Evolutionary conservation across 768 basidiomycete species (phyloP), one percentile per base, ranked within the genome.

Genomic region (Suillus bovinus): DNA sequence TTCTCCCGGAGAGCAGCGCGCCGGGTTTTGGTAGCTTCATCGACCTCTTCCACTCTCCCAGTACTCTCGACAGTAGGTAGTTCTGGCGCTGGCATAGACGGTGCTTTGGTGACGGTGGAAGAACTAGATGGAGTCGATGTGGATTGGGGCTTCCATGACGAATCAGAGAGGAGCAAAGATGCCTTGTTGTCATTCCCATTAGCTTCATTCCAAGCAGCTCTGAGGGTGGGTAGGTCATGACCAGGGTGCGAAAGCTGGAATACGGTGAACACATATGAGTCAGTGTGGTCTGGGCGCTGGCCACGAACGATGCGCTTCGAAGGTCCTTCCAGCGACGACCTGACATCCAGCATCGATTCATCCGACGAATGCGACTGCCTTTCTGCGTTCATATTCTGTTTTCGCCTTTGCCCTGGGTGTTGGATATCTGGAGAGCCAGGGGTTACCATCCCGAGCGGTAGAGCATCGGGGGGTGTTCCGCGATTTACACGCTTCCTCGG

Each of bases 401-500:
- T 70, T n/a, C 83, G 81, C 63, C 80, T 79, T 63, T 83, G 82
- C 22, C 80, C 84, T 22, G 79, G 74, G 56, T 81, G 80, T 61
- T 82, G 81, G 42, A 88, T 78, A 41, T 82, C 84, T 16, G 90
- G 89, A 20, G 90, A 88, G 41, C 76, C 79, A 47, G 86, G 84
- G 14, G 64, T 47, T 53, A 60, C 60, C 27, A 62, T 36, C 58
- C 62, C 61, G 29, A 64, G 53, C 34, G 70, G 67, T 39, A 72
- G 73, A 59, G 76, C 62, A 70, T 79, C 76, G 47, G 75, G 62
- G 29, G 77, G 73, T 56, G 75, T 73, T 33, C 86, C 87, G 63
- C 78, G 79, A 71, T 91, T 87, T 44, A 85, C 69, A 67, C 85
- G 85, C 77, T 93, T 93, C 62, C 86, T 85, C 56, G 90, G 90